Evolutionary conservation across 257 asterid genomes (phyloP).

Genomic region (Nicotiana tomentosiformis): DNA sequence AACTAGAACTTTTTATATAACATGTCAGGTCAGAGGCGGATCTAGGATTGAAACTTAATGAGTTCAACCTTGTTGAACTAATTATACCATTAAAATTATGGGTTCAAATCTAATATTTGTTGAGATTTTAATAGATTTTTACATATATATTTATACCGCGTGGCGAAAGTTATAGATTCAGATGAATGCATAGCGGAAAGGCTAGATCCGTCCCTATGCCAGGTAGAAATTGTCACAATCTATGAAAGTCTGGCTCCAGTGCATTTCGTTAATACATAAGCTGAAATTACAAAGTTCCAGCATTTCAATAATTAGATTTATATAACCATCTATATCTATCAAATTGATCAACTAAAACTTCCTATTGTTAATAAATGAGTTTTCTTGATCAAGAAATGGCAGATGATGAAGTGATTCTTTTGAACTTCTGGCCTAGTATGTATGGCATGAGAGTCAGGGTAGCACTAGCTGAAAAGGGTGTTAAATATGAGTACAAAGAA

Average conservation of each 20-base stretch:
- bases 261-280: not conserved
- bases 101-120: no score
- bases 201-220: not conserved
- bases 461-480: constrained; percentile 43
- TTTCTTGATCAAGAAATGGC: not conserved
- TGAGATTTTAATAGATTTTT: no score
- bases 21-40: no score
- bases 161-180: no score
- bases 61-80: no score
- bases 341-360: not conserved
- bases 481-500: constrained; percentile 34
- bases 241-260: not conserved
- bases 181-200: no score
- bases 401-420: constrained; percentile 14
- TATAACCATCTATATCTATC: not conserved
- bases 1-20: not conserved
- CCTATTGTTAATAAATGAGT: not conserved
- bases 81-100: no score
- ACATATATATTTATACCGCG: no score
- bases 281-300: not conserved
- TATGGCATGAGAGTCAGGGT: constrained; percentile 41
- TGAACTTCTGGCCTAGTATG: constrained; percentile 27
- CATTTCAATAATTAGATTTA: not conserved
- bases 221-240: not conserved
- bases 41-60: no score